phyloP scores from a whole-genome alignment of 345 rosid species.

The Citrus reticulata region DNA sequence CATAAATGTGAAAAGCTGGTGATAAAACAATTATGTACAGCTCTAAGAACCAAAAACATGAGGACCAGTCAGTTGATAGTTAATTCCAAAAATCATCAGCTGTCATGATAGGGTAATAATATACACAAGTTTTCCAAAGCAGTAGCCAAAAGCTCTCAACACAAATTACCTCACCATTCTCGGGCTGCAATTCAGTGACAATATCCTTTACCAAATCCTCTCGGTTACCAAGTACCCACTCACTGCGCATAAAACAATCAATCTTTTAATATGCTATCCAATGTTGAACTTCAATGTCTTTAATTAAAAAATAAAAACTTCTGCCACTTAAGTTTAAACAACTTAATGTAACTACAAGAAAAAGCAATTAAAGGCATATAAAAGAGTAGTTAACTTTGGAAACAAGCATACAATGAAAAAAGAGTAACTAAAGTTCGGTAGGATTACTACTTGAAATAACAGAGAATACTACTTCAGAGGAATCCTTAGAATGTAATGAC shows the following conservation, averaged over 20 bases:
- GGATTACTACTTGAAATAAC: not conserved
- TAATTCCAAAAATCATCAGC: not conserved
- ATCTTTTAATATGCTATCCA: not conserved
- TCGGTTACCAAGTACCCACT: conserved; percentile 94
- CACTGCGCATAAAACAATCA: conserved; percentile 44
- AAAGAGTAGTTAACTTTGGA: not conserved
- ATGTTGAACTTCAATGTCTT: not conserved
- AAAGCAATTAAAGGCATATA: not conserved
- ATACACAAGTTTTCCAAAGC: conserved; percentile 1
- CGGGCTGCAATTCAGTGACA: conserved; percentile 62
- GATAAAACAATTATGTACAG: not conserved
- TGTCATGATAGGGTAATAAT: not conserved
- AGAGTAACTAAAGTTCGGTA: not conserved
- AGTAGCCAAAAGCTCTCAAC: conserved; percentile 5
- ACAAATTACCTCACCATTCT: conserved; percentile 73
- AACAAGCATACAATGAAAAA: not conserved
- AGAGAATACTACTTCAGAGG: not conserved
- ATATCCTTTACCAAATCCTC: conserved; percentile 95
- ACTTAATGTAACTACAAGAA: not conserved
- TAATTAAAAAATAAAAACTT: not conserved
- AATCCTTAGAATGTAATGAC: not conserved
- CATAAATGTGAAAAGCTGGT: not conserved
- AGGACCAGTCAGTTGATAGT: not conserved
- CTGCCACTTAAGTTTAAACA: not conserved
- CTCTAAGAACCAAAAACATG: conserved; percentile 3